Conservation (phyloP, 495 filamentous ascomycete species). For the Xylaria grammica region DNA sequence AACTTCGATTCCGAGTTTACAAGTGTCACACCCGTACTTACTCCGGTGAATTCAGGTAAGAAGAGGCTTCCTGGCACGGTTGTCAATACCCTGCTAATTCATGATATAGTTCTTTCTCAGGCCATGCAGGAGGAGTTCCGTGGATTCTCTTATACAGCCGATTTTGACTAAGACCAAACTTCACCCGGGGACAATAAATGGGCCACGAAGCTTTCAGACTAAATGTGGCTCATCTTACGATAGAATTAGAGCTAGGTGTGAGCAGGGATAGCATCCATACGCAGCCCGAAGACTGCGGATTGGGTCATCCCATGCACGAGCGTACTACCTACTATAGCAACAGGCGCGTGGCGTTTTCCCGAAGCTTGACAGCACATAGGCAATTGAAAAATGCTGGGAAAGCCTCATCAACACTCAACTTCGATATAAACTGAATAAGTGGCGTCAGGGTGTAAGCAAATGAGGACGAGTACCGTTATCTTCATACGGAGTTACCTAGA, state of each 20-base stretch:
- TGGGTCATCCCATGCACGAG: background rate
- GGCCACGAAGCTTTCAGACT: background rate
- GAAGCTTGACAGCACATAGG: background rate
- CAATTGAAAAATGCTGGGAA: background rate
- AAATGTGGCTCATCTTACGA: background rate
- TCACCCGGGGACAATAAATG: background rate
- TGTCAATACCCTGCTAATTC: conserved; percentile 29
- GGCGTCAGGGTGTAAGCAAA: background rate
- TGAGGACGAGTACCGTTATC: background rate
- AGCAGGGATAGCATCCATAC: background rate
- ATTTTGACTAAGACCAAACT: conserved; percentile 49
- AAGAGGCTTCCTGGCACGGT: background rate
- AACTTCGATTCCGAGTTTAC: conserved; percentile 99
- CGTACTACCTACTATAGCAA: conserved; percentile 6
- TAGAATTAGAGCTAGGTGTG: conserved; percentile 6
- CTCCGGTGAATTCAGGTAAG: conserved; percentile 94
- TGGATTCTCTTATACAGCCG: conserved; percentile 86
- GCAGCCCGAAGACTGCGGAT: background rate
- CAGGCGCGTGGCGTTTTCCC: background rate
- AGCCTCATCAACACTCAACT: conserved; percentile 3
- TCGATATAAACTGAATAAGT: background rate
- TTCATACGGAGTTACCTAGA: background rate
- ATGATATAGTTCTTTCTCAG: conserved; percentile 81
- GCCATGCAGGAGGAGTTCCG: conserved; percentile 99
- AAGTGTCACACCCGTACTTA: conserved; percentile 95